These are phyloP conservation scores for Colletotrichum neosansevieriae DNA, from an alignment of 2,329 filamentous ascomycete species.

Conservation along the genomic window DNA sequence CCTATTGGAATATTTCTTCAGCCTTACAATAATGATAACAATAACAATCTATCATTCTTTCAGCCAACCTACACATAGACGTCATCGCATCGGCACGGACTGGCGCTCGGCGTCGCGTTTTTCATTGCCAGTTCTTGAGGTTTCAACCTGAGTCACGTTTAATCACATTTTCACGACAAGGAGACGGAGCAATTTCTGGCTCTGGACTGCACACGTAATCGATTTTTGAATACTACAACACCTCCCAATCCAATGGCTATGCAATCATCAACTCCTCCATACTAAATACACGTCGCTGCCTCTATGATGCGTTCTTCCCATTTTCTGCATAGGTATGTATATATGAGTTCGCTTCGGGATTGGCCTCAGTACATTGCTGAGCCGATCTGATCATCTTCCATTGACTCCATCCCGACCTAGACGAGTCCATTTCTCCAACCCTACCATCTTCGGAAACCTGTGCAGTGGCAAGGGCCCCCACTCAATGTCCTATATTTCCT, in stretches of 20 bases:
- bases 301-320: slow-evolving; percentile 17
- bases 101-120: neutral
- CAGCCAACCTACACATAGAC: neutral
- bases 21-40: neutral
- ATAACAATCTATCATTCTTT: neutral
- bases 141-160: neutral
- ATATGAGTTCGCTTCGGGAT: slow-evolving; percentile 14
- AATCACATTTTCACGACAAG: neutral
- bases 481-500: slow-evolving; percentile 12
- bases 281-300: slow-evolving; percentile 18
- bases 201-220: neutral
- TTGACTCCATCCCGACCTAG: slow-evolving; percentile 13
- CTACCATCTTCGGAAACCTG: slow-evolving; percentile 21
- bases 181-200: neutral
- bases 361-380: slow-evolving; percentile 10
- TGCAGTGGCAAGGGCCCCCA: slow-evolving; percentile 12
- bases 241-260: neutral
- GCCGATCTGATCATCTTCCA: slow-evolving; percentile 12
- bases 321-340: slow-evolving; percentile 24
- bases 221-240: neutral
- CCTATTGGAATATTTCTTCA: neutral
- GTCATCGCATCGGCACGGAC: neutral
- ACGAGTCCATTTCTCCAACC: slow-evolving; percentile 7
- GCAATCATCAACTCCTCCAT: neutral
- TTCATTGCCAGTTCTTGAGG: neutral